A percentile compares a stretch with the other conserved stretches of the same genome.
Conservation (phyloP, 2,329 filamentous ascomycete genomes). For the Dothiorella sarmentorum region DNA sequence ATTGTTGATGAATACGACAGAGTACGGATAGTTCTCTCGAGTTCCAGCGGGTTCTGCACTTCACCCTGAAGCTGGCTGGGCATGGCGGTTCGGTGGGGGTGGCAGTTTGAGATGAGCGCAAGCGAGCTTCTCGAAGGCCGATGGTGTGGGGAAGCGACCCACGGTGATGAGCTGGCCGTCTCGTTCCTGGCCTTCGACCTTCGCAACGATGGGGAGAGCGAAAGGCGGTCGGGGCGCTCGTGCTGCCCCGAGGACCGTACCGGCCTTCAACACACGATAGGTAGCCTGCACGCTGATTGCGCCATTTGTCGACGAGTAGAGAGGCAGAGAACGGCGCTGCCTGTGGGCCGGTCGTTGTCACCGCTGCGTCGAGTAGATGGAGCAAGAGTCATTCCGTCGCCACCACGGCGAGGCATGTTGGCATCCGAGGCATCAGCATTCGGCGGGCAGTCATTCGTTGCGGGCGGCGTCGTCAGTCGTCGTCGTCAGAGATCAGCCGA, state of each 20-base stretch:
- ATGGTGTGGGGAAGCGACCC: conserved; percentile 2
- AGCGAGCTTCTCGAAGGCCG: conserved; percentile 13
- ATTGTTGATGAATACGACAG: too few relatives aligned
- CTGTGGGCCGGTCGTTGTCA: conserved; percentile 6
- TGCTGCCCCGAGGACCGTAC: background rate
- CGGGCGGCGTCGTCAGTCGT: background rate
- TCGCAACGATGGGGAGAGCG: background rate
- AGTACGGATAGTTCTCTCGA: too few relatives aligned
- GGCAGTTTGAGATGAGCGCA: background rate
- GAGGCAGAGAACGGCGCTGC: conserved; percentile 7
- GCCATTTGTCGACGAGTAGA: conserved; percentile 15
- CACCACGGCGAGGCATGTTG: background rate
- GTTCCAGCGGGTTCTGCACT: too few relatives aligned
- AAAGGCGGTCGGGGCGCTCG: conserved; percentile 5
- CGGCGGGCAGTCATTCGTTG: background rate
- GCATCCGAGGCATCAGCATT: conserved; percentile 2
- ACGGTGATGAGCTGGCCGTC: conserved; percentile 7
- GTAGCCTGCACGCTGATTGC: conserved; percentile 10
- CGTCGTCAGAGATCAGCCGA: background rate
- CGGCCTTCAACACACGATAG: background rate
- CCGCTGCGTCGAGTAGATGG: conserved; percentile 12
- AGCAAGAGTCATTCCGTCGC: background rate
- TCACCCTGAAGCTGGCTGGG: background rate
- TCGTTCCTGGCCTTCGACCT: background rate
- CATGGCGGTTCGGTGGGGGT: background rate